Evolutionary conservation across 306 rosid genomes (phyloP).

Genomic region (Medicago ruthenica): DNA sequence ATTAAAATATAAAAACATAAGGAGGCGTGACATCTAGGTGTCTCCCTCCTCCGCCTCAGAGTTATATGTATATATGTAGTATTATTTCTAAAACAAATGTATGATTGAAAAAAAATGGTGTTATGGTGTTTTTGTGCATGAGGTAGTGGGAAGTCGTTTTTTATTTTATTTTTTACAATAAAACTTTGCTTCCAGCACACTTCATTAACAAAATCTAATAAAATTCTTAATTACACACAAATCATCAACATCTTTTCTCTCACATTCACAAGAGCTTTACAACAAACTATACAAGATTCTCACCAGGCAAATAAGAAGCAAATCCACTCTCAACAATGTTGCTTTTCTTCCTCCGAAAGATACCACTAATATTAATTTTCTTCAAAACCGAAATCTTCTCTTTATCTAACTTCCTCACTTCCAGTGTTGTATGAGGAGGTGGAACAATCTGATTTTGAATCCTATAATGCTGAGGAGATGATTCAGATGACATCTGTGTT

Average conservation of each 20-base stretch:
- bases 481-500: conserved; percentile 57
- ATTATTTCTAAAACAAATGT: too few relatives aligned
- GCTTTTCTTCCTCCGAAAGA: conserved; percentile 80
- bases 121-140: too few relatives aligned
- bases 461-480: conserved; percentile 75
- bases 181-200: conserved; percentile 44
- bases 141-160: too few relatives aligned
- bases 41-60: too few relatives aligned
- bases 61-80: too few relatives aligned
- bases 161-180: too few relatives aligned
- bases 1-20: too few relatives aligned
- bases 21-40: too few relatives aligned
- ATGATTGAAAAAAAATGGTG: too few relatives aligned
- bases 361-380: conserved; percentile 73
- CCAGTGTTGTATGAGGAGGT: conserved; percentile 53
- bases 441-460: conserved; percentile 62
- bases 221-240: conserved; percentile 64
- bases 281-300: conserved; percentile 58
- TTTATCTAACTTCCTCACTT: conserved; percentile 64
- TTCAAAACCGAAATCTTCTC: conserved; percentile 67
- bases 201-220: conserved; percentile 40
- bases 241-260: conserved; percentile 46
- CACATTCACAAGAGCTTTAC: conserved; percentile 52
- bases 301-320: conserved; percentile 92
- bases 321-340: conserved; percentile 79